phyloP scores from a whole-genome alignment of 164 flowering plant genomes.

The Brasenia schreberi region DNA sequence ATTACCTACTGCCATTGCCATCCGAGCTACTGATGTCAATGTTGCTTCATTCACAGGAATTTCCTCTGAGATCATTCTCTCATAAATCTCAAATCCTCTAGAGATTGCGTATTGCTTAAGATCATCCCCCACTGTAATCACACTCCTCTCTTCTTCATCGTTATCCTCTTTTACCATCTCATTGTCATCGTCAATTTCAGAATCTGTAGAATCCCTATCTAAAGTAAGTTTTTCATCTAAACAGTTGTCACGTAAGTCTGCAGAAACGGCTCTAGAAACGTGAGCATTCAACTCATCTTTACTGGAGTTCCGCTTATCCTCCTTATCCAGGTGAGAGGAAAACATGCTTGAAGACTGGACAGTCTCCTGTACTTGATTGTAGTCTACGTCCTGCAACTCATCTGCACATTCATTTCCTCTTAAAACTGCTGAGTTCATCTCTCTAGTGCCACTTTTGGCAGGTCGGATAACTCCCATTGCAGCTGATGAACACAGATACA shows the following conservation, averaged over 20 bases:
- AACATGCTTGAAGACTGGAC: conserved; percentile 3
- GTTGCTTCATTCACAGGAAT: conserved; percentile 77
- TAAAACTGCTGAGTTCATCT: not conserved
- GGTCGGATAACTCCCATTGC: conserved; percentile 62
- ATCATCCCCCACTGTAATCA: conserved; percentile 31
- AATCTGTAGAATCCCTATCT: conserved; percentile 10
- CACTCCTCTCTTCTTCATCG: conserved; percentile 12
- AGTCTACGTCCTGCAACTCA: not conserved
- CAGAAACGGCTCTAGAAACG: conserved; percentile 1
- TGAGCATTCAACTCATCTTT: not conserved
- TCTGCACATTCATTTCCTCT: not conserved
- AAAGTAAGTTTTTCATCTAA: too few relatives aligned
- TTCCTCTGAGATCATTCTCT: conserved; percentile 42
- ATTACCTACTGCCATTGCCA: conserved; percentile 77
- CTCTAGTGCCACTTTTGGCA: conserved; percentile 61
- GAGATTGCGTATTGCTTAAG: conserved; percentile 38
- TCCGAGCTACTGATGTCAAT: conserved; percentile 73
- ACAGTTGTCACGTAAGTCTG: conserved; percentile 4
- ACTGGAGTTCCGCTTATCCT: not conserved
- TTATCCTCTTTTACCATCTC: conserved; percentile 8
- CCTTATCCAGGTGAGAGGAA: conserved; percentile 3
- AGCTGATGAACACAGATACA: conserved; percentile 84
- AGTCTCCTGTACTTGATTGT: not conserved
- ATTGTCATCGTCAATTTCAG: conserved; percentile 4
- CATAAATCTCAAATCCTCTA: conserved; percentile 61